Conservation (phyloP, 2,329 filamentous ascomycete species). For the Trichophyton rubrum region DNA sequence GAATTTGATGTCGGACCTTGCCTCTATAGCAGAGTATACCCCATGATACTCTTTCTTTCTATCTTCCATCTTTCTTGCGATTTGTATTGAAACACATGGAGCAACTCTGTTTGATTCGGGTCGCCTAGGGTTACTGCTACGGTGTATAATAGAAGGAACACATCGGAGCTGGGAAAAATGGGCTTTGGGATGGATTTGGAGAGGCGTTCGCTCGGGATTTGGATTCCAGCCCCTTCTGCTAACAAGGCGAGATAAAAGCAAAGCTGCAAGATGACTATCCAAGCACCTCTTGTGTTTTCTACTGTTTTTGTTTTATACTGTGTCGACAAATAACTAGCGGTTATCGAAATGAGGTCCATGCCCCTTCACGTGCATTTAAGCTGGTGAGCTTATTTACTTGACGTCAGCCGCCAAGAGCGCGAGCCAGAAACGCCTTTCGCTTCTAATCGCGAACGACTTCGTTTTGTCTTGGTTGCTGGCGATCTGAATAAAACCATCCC, state of each 20-base stretch:
- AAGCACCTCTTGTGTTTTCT: background rate
- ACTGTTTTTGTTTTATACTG: background rate
- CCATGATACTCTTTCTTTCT: slow-evolving; percentile 7
- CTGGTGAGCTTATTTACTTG: background rate
- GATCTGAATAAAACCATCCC: background rate
- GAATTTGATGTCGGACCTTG: slow-evolving; percentile 22
- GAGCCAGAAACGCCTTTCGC: background rate
- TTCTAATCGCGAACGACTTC: background rate
- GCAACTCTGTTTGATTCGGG: background rate
- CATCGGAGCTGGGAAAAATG: background rate
- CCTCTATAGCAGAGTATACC: slow-evolving; percentile 19
- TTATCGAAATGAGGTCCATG: background rate
- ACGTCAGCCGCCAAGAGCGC: background rate
- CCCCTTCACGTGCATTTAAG: background rate
- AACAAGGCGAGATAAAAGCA: background rate
- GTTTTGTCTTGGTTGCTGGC: background rate
- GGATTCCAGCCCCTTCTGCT: background rate
- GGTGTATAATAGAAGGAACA: background rate
- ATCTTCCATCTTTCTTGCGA: background rate
- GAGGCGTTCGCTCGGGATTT: background rate
- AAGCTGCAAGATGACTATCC: background rate
- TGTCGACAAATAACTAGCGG: too few relatives aligned
- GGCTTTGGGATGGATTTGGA: background rate
- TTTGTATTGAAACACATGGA: background rate
- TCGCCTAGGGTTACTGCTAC: background rate